These are phyloP conservation scores for Lizonia empirigonia DNA, from an alignment of 2,329 filamentous ascomycete genomes.

Conservation along the genomic window DNA sequence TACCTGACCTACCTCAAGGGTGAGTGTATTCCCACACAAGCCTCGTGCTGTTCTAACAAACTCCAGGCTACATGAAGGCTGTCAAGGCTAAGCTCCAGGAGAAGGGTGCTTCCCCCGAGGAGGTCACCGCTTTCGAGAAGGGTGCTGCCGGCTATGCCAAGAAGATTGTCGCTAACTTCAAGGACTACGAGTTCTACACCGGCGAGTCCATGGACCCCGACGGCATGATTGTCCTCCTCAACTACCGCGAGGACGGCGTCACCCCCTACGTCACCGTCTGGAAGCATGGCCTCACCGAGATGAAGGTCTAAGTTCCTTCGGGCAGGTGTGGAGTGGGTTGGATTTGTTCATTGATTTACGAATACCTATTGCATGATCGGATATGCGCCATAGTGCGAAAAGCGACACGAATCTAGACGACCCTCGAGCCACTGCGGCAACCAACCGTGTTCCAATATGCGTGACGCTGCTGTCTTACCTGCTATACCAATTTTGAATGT, in stretches of 20 bases:
- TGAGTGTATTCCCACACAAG: slow-evolving; percentile 48
- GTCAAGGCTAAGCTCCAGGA: slow-evolving; percentile 76
- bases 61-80: slow-evolving; percentile 84
- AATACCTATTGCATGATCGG: slow-evolving; percentile 48
- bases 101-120: slow-evolving; percentile 58
- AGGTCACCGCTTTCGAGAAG: slow-evolving; percentile 79
- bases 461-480: not conserved
- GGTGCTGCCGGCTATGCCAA: slow-evolving; percentile 77
- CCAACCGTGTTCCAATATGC: not conserved
- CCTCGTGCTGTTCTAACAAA: slow-evolving; percentile 10
- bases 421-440: slow-evolving; percentile 25
- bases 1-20: slow-evolving; percentile 87
- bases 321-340: slow-evolving; percentile 23
- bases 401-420: slow-evolving; percentile 43
- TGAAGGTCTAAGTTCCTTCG: slow-evolving; percentile 76
- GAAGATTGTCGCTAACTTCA: slow-evolving; percentile 83
- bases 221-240: slow-evolving; percentile 92
- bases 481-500: too few relatives aligned
- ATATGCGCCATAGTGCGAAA: slow-evolving; percentile 45
- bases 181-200: slow-evolving; percentile 94
- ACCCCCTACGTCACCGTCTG: slow-evolving; percentile 90
- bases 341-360: slow-evolving; percentile 42
- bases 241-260: slow-evolving; percentile 95
- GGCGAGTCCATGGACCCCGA: slow-evolving; percentile 92
- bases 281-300: slow-evolving; percentile 89